Evolutionary conservation across 148 eudicot species (phyloP), one percentile per base, ranked within the genome.

Genomic region (Rhododendron vialii): DNA sequence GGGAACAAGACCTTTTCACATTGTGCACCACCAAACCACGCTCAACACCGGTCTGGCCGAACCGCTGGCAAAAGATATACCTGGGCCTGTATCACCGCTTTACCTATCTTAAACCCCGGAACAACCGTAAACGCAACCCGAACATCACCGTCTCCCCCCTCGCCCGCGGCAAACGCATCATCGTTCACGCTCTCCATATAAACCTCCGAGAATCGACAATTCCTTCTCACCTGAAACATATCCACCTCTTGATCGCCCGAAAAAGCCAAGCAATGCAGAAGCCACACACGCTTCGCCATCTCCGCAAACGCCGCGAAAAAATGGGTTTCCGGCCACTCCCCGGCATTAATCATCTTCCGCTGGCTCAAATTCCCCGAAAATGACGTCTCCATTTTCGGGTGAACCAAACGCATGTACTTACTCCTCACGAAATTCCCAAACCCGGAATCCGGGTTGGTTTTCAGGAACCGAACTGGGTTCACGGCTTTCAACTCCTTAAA

Each of bases 321-420:
- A 26, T 85, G 90, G 0, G 94, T 93, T 35, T 89, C 92, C 41
- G 98, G 98, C 65, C 83, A 92, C 28, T 85, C 93, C 48, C 94
- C 95, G 41, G 97, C 89, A 38, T 89, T 92, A 2, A 96, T 87
- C 43, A 90, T 81, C 75, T 95, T 94, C 55, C 99, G 89, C 87
- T 94, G 98, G 80, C 91, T 94, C 87, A 96, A 88, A 75, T 92
- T 94, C 67, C 99, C 98, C 12, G 91, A 93, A 57, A 96, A 92
- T 0, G 98, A 95, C 43, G 93, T 92, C 88, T 96, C 99, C 99
- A 96, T 96, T 63, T 95, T 95, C 4, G 98, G 99, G 86, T 96
- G 98, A 41, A 95, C 90, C 80, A 95, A 36, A 9, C 92, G 90
- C 2, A 96, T 88, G 85, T 96, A 96, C 88, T 94, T 96, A 6